phyloP scores from a whole-genome alignment of 75 land plant species.

The Gnetum montanum region DNA sequence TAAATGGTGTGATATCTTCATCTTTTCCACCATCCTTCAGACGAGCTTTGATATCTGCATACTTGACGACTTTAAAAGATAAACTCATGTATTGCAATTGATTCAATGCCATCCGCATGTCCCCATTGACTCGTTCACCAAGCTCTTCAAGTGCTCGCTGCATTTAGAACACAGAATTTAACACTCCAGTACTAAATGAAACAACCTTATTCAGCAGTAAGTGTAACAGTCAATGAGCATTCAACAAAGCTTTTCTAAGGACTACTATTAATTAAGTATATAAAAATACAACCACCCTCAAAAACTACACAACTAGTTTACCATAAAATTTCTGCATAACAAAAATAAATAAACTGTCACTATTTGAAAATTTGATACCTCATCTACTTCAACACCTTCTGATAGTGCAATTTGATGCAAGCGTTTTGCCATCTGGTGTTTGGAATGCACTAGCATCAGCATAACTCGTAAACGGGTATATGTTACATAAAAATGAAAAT shows the following conservation, averaged over 20 bases:
- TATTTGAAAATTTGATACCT: too few species aligned
- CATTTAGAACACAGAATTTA: too few species aligned
- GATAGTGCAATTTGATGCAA: constrained; percentile 61
- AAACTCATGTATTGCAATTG: constrained; percentile 95
- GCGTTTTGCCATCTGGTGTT: constrained; percentile 87
- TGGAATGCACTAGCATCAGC: too few species aligned
- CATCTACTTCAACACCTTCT: constrained; percentile 81
- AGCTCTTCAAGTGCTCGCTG: constrained; percentile 61
- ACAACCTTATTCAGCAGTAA: too few species aligned
- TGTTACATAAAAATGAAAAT: too few species aligned
- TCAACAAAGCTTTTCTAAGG: too few species aligned
- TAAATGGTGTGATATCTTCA: constrained; percentile 91
- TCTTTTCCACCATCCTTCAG: constrained; percentile 75
- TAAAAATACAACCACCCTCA: too few species aligned
- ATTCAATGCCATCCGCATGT: constrained; percentile 98
- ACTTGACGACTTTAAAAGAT: constrained; percentile 55
- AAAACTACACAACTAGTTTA: constrained; percentile 1
- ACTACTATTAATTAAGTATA: too few species aligned
- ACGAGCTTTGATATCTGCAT: constrained; percentile 71
- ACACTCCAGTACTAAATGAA: neutral
- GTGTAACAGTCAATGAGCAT: too few species aligned
- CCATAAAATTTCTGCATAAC: neutral
- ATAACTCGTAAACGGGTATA: too few species aligned
- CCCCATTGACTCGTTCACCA: constrained; percentile 91
- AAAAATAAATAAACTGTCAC: neutral